phyloP scores from a whole-genome alignment of 1,139 yeast genomes.

The Citeromyces hawaiiensis region DNA sequence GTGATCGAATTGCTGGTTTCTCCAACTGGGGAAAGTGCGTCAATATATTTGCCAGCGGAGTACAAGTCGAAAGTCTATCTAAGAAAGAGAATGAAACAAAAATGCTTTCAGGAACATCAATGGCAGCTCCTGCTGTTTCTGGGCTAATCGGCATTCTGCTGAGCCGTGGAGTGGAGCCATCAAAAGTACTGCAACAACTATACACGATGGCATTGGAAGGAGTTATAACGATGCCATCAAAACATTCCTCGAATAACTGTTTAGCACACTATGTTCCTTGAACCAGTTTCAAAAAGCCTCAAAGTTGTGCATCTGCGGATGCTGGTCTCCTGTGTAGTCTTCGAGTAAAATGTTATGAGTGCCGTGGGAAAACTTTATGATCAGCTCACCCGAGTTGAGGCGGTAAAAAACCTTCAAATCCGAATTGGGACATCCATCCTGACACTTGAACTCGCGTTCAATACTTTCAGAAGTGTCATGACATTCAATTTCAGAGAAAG shows the following conservation, averaged over 20 bases:
- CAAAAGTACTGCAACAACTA: slow-evolving; percentile 25
- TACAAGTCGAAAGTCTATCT: slow-evolving; percentile 32
- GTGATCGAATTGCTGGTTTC: slow-evolving; percentile 57
- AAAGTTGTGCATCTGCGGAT: too few relatives aligned
- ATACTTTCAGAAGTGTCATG: too few relatives aligned
- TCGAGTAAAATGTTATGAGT: background rate
- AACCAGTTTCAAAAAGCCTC: too few relatives aligned
- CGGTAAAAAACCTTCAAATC: background rate
- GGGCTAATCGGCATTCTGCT: slow-evolving; percentile 59
- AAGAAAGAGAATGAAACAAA: slow-evolving; percentile 24
- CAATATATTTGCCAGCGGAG: slow-evolving; percentile 75
- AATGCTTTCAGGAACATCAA: slow-evolving; percentile 69
- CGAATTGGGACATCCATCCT: background rate
- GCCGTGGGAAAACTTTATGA: slow-evolving; percentile 1
- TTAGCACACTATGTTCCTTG: too few relatives aligned
- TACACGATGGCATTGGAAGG: slow-evolving; percentile 22
- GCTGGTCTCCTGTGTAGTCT: background rate
- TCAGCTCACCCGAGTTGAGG: background rate
- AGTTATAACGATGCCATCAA: slow-evolving; percentile 13
- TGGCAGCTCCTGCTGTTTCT: slow-evolving; percentile 74
- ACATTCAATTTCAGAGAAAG: too few relatives aligned
- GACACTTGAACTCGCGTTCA: too few relatives aligned
- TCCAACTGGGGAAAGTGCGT: slow-evolving; percentile 88
- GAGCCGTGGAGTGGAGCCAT: slow-evolving; percentile 40
- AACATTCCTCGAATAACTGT: too few relatives aligned